Percentiles rank a stretch among this genome's conserved stretches.
These are phyloP conservation scores for Codiaeum variegatum DNA, from an alignment of 441 rosid species.

Conservation along the genomic window DNA sequence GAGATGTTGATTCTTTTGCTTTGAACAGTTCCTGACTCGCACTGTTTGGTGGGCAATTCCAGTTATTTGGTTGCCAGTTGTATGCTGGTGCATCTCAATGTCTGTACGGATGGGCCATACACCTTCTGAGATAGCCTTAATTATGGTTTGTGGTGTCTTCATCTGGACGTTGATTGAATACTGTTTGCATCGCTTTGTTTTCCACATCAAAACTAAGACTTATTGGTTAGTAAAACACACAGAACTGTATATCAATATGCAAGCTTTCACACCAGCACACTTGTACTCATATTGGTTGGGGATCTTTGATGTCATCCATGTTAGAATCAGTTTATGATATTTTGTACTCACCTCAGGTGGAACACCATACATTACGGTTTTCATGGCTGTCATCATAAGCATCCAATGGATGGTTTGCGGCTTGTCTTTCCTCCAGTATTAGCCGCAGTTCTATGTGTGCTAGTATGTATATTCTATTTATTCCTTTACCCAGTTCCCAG, in stretches of 20 bases:
- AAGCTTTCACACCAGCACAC: neutral
- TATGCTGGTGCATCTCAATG: constrained; percentile 57
- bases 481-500: neutral
- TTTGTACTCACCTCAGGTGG: constrained; percentile 47
- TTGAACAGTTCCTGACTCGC: constrained; percentile 70
- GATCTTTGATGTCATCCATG: neutral
- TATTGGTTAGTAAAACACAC: constrained; percentile 59
- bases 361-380: constrained; percentile 89
- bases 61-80: constrained; percentile 83
- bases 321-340: neutral
- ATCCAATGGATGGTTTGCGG: constrained; percentile 95
- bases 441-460: constrained; percentile 64
- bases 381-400: constrained; percentile 99
- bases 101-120: constrained; percentile 65
- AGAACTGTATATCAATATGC: neutral
- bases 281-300: neutral
- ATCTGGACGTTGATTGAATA: constrained; percentile 87
- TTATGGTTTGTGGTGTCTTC: constrained; percentile 59
- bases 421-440: constrained; percentile 98
- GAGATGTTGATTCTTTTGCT: constrained; percentile 17
- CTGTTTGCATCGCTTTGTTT: constrained; percentile 85
- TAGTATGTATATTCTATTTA: constrained; percentile 43
- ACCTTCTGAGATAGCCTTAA: constrained; percentile 41
- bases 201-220: constrained; percentile 78
- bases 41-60: constrained; percentile 99